Base-by-base conservation (phyloP, 805 yeast species). In the Isabelozyma rhagii region DNA sequence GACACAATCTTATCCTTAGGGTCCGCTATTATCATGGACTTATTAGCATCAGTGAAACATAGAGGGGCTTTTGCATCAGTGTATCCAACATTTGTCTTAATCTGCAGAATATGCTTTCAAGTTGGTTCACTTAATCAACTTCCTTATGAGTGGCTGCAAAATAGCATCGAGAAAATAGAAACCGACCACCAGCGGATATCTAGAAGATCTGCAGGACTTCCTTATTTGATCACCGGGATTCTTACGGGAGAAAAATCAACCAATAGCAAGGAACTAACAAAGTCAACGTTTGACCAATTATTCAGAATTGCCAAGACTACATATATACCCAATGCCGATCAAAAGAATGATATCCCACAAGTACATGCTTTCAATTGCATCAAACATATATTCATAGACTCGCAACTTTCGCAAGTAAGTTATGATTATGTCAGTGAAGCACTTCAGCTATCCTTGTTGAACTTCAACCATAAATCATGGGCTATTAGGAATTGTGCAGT, bases 361-460 rank as follows among this genome's bases (percentile, higher is more conserved):
- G 97, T 93, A 0, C 96, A 93, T 68, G 97, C 97, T 0, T 83
- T 89, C 61, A 93, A 93, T 61, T 86, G 96, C 62, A 80, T 94
- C 49, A 83, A 81, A 54, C 85, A 85, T 2, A 74, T 93, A 1
- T 84, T 91, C 55, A 79, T 78, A 18, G 97, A 92, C 50, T 76
- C 92, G 0, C 71, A 78, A 18, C 68, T 94, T n/a, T 70, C 89
- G 0, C 76, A 71, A 1, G 66, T 70, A 1, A 78, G 87, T 9
- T 64, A 79, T 0, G 65, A 67, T 4, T 84, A 72, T 60, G 73
- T 85, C 8, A 84, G 84, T 50, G 66, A 68, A 9, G 86, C 88
- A 0, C 68, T 93, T 27, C 74, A 75, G 25, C 63, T 89, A 17
- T 75, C 96, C 0, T 73, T 94, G 41, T 58, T 68, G 2, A 77